These are phyloP conservation scores for Rhodomyrtus psidioides DNA, from an alignment of 441 rosid genomes.

Conservation along the genomic window DNA sequence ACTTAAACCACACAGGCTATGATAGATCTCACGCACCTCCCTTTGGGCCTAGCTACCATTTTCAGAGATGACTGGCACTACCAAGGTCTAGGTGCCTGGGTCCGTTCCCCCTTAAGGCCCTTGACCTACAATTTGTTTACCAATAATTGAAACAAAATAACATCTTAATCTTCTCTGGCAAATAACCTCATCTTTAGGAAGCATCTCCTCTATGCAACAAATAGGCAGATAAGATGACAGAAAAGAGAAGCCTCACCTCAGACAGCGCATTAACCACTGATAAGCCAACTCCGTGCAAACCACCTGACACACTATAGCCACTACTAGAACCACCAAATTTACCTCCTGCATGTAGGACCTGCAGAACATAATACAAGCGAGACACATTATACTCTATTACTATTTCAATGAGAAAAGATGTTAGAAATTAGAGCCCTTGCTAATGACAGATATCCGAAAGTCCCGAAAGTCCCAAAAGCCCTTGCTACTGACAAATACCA, in stretches of 20 bases:
- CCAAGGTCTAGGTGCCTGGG: too few species aligned
- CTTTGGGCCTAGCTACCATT: neutral
- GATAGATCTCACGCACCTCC: neutral
- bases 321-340: conserved; percentile 97
- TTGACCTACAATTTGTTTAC: too few species aligned
- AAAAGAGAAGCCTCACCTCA: conserved; percentile 46
- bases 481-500: neutral
- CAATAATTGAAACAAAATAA: neutral
- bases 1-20: neutral
- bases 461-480: neutral
- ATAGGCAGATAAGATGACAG: neutral
- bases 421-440: neutral
- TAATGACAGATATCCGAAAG: neutral
- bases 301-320: conserved; percentile 96
- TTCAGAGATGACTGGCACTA: neutral
- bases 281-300: conserved; percentile 96
- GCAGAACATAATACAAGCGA: conserved; percentile 13
- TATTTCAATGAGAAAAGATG: neutral
- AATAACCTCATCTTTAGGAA: neutral
- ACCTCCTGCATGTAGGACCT: conserved; percentile 98
- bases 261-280: conserved; percentile 98
- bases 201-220: neutral
- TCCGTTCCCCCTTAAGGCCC: too few species aligned
- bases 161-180: neutral
- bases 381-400: neutral